Conservation (phyloP, 768 basidiomycete genomes). For the Gymnopilus junonius region DNA sequence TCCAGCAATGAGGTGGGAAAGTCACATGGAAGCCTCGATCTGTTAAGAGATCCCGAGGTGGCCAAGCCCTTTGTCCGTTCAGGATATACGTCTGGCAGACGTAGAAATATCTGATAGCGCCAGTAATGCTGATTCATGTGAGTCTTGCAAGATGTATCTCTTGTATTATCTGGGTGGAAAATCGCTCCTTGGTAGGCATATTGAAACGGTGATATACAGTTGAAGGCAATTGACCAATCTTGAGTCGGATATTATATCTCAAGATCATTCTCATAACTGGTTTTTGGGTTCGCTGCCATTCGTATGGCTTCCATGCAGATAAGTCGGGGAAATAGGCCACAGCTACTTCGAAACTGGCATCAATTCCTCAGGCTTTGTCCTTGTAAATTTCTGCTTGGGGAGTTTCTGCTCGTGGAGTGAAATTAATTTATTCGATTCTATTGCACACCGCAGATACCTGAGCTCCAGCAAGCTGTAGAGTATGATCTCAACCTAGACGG, state of each 20-base stretch:
- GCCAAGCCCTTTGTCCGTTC: not conserved
- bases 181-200: not conserved
- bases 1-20: not conserved
- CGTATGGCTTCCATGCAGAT: not conserved
- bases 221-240: not conserved
- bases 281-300: not conserved
- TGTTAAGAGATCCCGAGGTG: not conserved
- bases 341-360: not conserved
- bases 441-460: not conserved
- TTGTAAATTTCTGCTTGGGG: not conserved
- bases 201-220: not conserved
- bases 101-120: no score
- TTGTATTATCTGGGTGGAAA: no score
- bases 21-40: not conserved
- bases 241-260: not conserved
- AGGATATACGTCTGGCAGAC: no score
- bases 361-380: not conserved
- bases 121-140: no score
- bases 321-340: not conserved
- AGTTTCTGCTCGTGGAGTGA: not conserved
- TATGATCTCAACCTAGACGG: not conserved
- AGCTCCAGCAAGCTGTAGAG: not conserved
- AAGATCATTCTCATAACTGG: not conserved
- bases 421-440: not conserved
- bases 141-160: no score